Evolutionary conservation across 2,329 filamentous ascomycete species (phyloP).

Genomic region (Mycocentrospora acerina): DNA sequence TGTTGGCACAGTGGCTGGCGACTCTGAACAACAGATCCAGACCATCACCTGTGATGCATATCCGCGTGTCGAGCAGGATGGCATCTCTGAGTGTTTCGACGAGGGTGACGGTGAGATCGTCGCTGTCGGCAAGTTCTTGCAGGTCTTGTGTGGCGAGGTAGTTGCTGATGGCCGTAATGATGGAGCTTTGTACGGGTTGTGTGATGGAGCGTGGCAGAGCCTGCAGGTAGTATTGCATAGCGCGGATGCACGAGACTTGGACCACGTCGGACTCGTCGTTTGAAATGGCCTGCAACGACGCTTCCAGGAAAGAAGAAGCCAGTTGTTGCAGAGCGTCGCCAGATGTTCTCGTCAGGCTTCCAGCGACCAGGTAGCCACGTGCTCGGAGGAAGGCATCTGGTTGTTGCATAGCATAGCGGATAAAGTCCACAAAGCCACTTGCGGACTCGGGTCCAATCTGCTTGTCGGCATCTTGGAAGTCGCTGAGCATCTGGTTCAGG

Average conservation of each 20-base stretch:
- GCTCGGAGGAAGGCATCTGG: slow-evolving; percentile 78
- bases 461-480: slow-evolving; percentile 78
- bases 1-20: slow-evolving; percentile 82
- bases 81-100: slow-evolving; percentile 83
- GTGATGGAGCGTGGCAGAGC: slow-evolving; percentile 54
- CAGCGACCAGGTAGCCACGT: slow-evolving; percentile 83
- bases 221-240: slow-evolving; percentile 69
- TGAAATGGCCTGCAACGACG: slow-evolving; percentile 73
- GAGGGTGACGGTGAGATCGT: slow-evolving; percentile 88
- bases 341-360: slow-evolving; percentile 71
- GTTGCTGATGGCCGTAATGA: slow-evolving; percentile 63
- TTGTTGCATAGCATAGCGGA: slow-evolving; percentile 72
- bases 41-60: slow-evolving; percentile 74
- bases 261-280: slow-evolving; percentile 82
- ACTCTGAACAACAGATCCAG: slow-evolving; percentile 84
- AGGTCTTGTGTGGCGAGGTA: slow-evolving; percentile 82
- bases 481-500: slow-evolving; percentile 78
- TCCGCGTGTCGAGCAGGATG: slow-evolving; percentile 74
- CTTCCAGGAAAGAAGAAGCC: slow-evolving; percentile 67
- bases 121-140: slow-evolving; percentile 79
- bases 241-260: slow-evolving; percentile 86
- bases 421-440: slow-evolving; percentile 75
- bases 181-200: slow-evolving; percentile 60
- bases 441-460: slow-evolving; percentile 68
- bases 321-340: slow-evolving; percentile 55